Percentiles rank a stretch among this genome's conserved stretches.
Evolutionary conservation across 257 asterid genomes (phyloP).

Genomic region (Avicennia marina): DNA sequence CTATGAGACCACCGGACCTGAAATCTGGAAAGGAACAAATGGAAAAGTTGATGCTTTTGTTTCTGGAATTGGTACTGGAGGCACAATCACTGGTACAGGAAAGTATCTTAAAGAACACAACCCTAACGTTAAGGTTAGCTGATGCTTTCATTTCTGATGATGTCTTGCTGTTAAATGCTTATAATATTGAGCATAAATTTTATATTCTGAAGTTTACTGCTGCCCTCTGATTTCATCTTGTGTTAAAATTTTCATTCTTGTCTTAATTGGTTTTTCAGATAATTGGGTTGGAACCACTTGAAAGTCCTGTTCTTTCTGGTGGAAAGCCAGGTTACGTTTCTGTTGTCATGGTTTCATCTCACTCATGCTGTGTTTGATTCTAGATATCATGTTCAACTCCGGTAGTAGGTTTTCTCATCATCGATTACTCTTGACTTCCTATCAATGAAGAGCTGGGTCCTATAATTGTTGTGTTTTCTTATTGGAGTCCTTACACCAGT

Average conservation of each 20-base stretch:
- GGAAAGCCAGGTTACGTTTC: constrained; percentile 50
- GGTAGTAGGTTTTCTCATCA: too few species aligned
- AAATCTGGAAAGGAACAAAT: constrained; percentile 61
- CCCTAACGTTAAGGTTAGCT: constrained; percentile 51
- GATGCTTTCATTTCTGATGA: neutral
- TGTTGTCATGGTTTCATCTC: neutral
- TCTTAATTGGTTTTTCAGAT: constrained; percentile 26
- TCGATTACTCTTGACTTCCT: too few species aligned
- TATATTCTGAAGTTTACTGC: neutral
- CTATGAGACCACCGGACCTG: constrained; percentile 92
- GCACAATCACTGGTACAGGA: constrained; percentile 71
- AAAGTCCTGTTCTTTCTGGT: constrained; percentile 41
- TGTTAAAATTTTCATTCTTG: neutral
- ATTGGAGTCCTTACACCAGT: too few species aligned
- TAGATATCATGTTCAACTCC: too few species aligned
- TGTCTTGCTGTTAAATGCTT: neutral
- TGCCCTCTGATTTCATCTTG: neutral
- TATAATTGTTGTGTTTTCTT: too few species aligned
- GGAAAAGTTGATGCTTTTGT: constrained; percentile 61
- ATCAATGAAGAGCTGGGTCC: too few species aligned
- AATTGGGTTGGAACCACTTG: constrained; percentile 35
- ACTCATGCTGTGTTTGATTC: neutral
- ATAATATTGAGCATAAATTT: neutral
- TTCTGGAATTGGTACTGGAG: constrained; percentile 81
- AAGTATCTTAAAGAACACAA: constrained; percentile 67